Conservation (phyloP, 495 filamentous ascomycete species). For the Mytilinidion resinicola region DNA sequence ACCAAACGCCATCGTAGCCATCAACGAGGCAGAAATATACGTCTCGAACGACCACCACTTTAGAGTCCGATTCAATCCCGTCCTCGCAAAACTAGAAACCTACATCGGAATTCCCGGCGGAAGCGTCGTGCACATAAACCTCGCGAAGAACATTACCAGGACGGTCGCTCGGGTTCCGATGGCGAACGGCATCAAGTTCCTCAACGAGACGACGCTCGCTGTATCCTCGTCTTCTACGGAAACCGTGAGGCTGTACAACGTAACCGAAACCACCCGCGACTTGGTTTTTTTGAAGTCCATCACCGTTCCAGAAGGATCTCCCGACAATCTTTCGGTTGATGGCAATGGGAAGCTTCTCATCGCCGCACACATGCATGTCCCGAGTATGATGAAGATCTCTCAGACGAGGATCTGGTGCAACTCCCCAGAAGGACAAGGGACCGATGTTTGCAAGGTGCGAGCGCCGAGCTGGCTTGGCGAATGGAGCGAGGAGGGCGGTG, state of each 20-base stretch:
- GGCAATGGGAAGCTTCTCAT: slow-evolving; percentile 37
- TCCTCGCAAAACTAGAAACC: slow-evolving; percentile 34
- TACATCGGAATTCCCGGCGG: slow-evolving; percentile 35
- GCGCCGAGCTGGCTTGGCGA: slow-evolving; percentile 38
- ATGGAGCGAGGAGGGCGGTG: slow-evolving; percentile 36
- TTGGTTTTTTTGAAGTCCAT: slow-evolving; percentile 27
- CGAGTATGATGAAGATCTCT: slow-evolving; percentile 29
- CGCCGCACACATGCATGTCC: slow-evolving; percentile 40
- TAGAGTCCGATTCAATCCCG: slow-evolving; percentile 7
- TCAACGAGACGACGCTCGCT: slow-evolving; percentile 38
- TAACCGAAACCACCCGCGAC: slow-evolving; percentile 11
- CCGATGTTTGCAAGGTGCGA: slow-evolving; percentile 27
- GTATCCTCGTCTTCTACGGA: slow-evolving; percentile 35
- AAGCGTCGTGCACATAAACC: slow-evolving; percentile 38
- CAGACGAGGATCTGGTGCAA: slow-evolving; percentile 27
- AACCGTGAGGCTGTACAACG: slow-evolving; percentile 35
- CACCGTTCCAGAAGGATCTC: slow-evolving; percentile 27
- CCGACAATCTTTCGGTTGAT: slow-evolving; percentile 42
- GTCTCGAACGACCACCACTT: slow-evolving; percentile 34
- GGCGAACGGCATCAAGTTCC: slow-evolving; percentile 35
- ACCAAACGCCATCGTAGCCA: slow-evolving; percentile 27
- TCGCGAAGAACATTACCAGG: slow-evolving; percentile 20
- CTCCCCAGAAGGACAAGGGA: slow-evolving; percentile 23
- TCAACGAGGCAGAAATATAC: slow-evolving; percentile 20
- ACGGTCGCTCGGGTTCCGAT: slow-evolving; percentile 29